Conservation (phyloP, 2,329 filamentous ascomycete genomes). For the Thelonectria blattea region DNA sequence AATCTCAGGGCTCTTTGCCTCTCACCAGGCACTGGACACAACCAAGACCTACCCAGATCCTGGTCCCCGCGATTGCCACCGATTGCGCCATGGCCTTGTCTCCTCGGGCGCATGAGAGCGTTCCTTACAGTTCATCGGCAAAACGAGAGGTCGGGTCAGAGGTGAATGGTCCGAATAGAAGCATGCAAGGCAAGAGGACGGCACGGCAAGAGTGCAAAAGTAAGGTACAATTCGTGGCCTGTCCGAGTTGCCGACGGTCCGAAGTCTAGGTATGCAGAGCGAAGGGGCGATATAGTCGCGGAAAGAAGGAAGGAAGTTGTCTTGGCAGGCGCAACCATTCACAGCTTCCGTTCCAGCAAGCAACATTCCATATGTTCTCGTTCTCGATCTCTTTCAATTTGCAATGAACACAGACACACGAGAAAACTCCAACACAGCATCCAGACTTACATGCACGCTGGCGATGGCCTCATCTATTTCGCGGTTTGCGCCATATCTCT, state of each 20-base stretch:
- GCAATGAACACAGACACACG: background rate
- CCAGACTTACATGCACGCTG: background rate
- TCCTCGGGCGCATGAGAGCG: slow-evolving; percentile 2
- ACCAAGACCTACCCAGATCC: slow-evolving; percentile 11
- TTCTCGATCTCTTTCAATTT: background rate
- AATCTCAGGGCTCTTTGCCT: background rate
- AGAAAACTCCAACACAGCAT: background rate
- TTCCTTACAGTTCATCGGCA: slow-evolving; percentile 12
- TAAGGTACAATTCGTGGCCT: background rate
- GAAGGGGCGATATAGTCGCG: background rate
- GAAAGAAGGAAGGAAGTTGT: slow-evolving; percentile 1
- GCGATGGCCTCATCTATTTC: background rate
- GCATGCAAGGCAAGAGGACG: slow-evolving; percentile 14
- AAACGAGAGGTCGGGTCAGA: slow-evolving; percentile 9
- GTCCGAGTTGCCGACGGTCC: slow-evolving; percentile 4
- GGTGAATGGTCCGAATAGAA: slow-evolving; percentile 1
- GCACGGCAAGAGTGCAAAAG: slow-evolving; percentile 2
- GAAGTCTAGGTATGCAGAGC: slow-evolving; percentile 6
- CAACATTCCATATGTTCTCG: background rate
- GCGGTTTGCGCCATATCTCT: background rate
- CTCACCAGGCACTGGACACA: background rate
- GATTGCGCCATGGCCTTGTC: slow-evolving; percentile 33
- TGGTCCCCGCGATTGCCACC: slow-evolving; percentile 35
- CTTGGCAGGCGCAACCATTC: background rate
- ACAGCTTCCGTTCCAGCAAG: background rate